Evolutionary conservation across 106 monocot species (phyloP), one percentile per base, ranked within the genome.

Genomic region (Dactylorhiza incarnata): DNA sequence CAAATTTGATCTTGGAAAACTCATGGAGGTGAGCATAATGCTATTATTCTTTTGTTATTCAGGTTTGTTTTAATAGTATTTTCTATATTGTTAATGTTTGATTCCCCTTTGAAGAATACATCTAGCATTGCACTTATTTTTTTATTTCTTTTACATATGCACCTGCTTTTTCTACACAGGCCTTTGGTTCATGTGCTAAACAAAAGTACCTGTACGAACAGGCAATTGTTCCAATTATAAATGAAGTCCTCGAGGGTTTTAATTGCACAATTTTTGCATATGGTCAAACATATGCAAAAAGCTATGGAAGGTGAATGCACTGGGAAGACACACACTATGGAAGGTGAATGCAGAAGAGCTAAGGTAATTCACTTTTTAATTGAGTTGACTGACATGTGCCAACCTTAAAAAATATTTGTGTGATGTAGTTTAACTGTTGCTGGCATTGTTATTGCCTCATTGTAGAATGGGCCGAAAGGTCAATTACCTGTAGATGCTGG

Each of bases 261-360:
- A 99, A 99, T 67, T 99, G 97, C 76, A 99, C 97, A 49, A 99
- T 99, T 71, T 99, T 99, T 81, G 97, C 97, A 3, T 99, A 99
- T 86, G 97, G 97, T 0, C 97, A 99, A 73, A 99, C 97, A n/a
- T n/a, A n/a, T n/a, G n/a, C n/a, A n/a, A n/a, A n/a, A n/a, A n/a
- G n/a, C n/a, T n/a, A n/a, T n/a, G n/a, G n/a, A n/a, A n/a, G n/a
- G n/a, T n/a, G n/a, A n/a, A 29, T 94, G 97, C 22, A 99, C 97
- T 0, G 97, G 97, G 5, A 99, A 99, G 53, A 99, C 97, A 29
- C 92, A 89, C 37, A 99, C 99, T n/a, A 99, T 99, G 99, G 99
- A 99, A 88, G 99, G 99, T 67, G 94, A 94, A 77, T 91, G 88
- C 78, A 83, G 83, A 85, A 86, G 78, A 68, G 67, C 89, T 29